These are phyloP conservation scores for Aschersonia sp. DNA, from an alignment of 2,329 filamentous ascomycete species.

Conservation along the genomic window DNA sequence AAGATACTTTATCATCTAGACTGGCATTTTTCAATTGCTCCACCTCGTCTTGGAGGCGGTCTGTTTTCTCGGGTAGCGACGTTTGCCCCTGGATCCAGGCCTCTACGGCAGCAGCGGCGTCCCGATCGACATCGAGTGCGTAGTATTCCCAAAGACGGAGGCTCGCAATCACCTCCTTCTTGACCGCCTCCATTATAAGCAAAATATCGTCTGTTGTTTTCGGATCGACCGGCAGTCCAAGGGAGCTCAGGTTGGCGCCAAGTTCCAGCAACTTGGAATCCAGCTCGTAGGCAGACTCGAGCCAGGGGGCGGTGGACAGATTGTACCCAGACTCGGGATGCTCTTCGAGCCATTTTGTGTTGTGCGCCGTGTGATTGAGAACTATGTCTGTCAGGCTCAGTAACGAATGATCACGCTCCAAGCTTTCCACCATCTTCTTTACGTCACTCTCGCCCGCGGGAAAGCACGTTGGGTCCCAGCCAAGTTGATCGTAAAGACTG, in stretches of 20 bases:
- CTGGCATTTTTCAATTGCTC: constrained; percentile 30
- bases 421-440: constrained; percentile 56
- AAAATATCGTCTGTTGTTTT: constrained; percentile 57
- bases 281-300: constrained; percentile 48
- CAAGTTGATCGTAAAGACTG: constrained; percentile 84
- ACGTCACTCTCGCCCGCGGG: constrained; percentile 76
- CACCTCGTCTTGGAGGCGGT: constrained; percentile 18
- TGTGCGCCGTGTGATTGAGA: constrained; percentile 94
- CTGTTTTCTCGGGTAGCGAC: constrained; percentile 32
- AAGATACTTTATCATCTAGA: constrained; percentile 39
- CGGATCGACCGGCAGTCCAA: constrained; percentile 65
- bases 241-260: constrained; percentile 53
- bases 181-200: constrained; percentile 71
- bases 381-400: constrained; percentile 91
- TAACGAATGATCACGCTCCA: constrained; percentile 74
- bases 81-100: constrained; percentile 53
- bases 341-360: constrained; percentile 84
- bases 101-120: constrained; percentile 52
- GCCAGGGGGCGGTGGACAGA: constrained; percentile 71
- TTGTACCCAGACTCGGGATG: constrained; percentile 97
- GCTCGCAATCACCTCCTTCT: constrained; percentile 61
- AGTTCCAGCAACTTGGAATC: constrained; percentile 56
- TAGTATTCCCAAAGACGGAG: constrained; percentile 92
- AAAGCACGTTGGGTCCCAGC: constrained; percentile 71
- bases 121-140: constrained; percentile 60